Evolutionary conservation across 495 filamentous ascomycete species (phyloP).

Genomic region (Symbiotaphrina buchneri): DNA sequence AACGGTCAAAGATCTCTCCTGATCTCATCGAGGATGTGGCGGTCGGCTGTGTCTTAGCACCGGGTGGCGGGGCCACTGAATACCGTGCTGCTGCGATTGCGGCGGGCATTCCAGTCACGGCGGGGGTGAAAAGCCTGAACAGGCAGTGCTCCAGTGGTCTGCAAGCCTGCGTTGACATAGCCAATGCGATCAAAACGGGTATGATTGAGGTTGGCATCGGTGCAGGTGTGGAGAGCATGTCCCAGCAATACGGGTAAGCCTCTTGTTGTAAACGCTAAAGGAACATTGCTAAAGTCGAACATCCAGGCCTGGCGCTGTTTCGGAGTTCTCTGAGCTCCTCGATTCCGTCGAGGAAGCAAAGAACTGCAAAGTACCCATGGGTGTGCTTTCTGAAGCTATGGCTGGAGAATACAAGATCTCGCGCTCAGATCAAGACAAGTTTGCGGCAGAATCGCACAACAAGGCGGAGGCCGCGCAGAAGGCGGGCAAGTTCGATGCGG

Average conservation of each 20-base stretch:
- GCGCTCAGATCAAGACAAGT: conserved; percentile 60
- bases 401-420: conserved; percentile 58
- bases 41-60: conserved; percentile 77
- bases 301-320: conserved; percentile 55
- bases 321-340: conserved; percentile 85
- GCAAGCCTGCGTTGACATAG: conserved; percentile 80
- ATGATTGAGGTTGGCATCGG: conserved; percentile 95
- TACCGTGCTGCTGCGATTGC: conserved; percentile 83
- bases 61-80: conserved; percentile 89
- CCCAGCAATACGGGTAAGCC: conserved; percentile 62
- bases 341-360: conserved; percentile 62
- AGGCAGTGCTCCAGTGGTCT: conserved; percentile 79
- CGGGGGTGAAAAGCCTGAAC: conserved; percentile 71
- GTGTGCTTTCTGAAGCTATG: conserved; percentile 84
- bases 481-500: conserved; percentile 74
- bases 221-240: conserved; percentile 97
- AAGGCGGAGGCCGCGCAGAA: conserved; percentile 77
- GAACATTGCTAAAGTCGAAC: not conserved
- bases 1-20: conserved; percentile 72
- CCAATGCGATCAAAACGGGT: conserved; percentile 64
- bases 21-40: conserved; percentile 72
- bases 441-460: conserved; percentile 73
- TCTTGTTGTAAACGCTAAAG: not conserved
- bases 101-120: conserved; percentile 69
- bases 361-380: conserved; percentile 98